Conservation (phyloP, 2,329 filamentous ascomycete genomes). For the Magnaporthiopsis poae region DNA sequence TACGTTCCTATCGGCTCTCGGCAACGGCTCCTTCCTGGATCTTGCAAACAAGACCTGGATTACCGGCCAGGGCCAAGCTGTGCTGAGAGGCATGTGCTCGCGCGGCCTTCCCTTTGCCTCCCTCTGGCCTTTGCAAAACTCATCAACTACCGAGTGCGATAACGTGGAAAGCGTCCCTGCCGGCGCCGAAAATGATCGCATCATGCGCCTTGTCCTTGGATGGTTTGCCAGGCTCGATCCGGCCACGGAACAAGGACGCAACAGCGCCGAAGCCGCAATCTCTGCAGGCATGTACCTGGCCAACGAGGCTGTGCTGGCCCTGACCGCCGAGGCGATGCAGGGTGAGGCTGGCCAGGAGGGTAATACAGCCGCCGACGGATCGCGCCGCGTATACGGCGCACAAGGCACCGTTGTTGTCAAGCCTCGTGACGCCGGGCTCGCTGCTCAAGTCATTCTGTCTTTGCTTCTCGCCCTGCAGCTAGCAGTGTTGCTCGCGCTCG, state of each 20-base stretch:
- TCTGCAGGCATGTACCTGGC: slow-evolving; percentile 8
- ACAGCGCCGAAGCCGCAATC: slow-evolving; percentile 1
- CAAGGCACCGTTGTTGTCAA: neutral
- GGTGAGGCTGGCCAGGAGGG: neutral
- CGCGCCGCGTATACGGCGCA: slow-evolving; percentile 1
- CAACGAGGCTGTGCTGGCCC: slow-evolving; percentile 9
- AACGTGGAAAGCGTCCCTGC: neutral
- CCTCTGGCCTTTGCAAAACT: neutral
- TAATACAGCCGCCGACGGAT: neutral
- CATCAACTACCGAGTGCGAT: neutral
- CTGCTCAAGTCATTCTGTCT: neutral
- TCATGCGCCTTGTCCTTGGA: neutral
- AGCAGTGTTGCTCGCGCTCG: neutral
- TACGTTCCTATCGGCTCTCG: neutral
- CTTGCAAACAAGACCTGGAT: neutral
- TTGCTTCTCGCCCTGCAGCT: slow-evolving; percentile 1
- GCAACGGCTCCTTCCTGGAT: slow-evolving; percentile 4
- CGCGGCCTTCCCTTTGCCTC: slow-evolving; percentile 7
- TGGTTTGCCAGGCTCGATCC: slow-evolving; percentile 4
- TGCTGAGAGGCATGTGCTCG: neutral
- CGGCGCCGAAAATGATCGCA: neutral
- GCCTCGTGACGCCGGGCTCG: neutral
- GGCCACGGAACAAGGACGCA: neutral
- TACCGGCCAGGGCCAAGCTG: neutral
- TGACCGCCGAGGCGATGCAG: neutral